Conservation (phyloP, 2,329 filamentous ascomycete species). For the Didymella pinodella region DNA sequence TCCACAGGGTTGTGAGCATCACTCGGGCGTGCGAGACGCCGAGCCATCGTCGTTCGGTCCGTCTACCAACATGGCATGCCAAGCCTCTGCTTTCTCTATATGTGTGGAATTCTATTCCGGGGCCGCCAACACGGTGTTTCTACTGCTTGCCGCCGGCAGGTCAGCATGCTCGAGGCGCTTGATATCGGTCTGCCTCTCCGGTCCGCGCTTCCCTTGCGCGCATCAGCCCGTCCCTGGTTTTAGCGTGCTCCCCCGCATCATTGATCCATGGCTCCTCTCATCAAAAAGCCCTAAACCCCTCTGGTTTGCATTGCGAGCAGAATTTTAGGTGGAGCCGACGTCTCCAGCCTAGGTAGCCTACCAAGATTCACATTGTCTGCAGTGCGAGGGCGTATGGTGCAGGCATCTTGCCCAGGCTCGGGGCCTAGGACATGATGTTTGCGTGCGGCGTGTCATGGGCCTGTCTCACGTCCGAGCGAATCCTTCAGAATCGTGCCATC, state of each 20-base stretch:
- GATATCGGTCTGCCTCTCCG: slow-evolving; percentile 20
- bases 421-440: slow-evolving; percentile 8
- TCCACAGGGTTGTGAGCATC: neutral
- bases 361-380: slow-evolving; percentile 13
- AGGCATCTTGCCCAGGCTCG: slow-evolving; percentile 11
- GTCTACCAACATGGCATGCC: slow-evolving; percentile 31
- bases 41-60: slow-evolving; percentile 33
- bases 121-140: slow-evolving; percentile 1
- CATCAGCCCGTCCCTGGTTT: slow-evolving; percentile 26
- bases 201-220: slow-evolving; percentile 20
- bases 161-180: slow-evolving; percentile 7
- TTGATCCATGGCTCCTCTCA: slow-evolving; percentile 17
- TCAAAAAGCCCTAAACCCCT: slow-evolving; percentile 24
- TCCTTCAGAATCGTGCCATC: slow-evolving; percentile 1
- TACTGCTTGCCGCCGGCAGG: slow-evolving; percentile 6
- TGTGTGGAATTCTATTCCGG: slow-evolving; percentile 3
- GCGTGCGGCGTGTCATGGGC: slow-evolving; percentile 9
- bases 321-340: slow-evolving; percentile 30
- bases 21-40: neutral
- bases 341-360: slow-evolving; percentile 26
- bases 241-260: slow-evolving; percentile 35
- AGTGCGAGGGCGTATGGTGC: slow-evolving; percentile 19
- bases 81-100: slow-evolving; percentile 18
- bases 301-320: slow-evolving; percentile 27
- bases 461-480: slow-evolving; percentile 10